Conservation (phyloP, 495 filamentous ascomycete genomes). For the Lineolata rhizophorae region DNA sequence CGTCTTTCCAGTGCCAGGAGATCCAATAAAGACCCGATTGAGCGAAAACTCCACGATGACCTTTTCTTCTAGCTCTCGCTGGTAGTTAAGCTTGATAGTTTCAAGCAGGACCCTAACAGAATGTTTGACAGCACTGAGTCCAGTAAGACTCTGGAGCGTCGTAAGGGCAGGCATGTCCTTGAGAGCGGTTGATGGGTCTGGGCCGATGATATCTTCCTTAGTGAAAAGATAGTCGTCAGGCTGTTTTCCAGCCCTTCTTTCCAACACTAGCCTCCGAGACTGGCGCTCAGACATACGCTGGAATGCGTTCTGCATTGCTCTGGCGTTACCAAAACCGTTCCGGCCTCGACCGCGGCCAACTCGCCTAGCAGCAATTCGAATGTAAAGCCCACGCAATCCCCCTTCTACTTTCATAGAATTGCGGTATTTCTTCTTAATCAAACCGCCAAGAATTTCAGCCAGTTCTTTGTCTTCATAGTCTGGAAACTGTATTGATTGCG, state of each 20-base stretch:
- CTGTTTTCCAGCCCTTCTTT: conserved; percentile 12
- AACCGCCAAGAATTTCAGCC: conserved; percentile 25
- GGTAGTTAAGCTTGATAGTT: conserved; percentile 37
- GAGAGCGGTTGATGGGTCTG: conserved; percentile 34
- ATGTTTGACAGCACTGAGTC: conserved; percentile 39
- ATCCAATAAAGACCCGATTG: conserved; percentile 50
- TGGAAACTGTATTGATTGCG: conserved; percentile 37
- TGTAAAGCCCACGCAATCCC: conserved; percentile 38
- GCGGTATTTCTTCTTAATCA: conserved; percentile 27
- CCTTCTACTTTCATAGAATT: conserved; percentile 35
- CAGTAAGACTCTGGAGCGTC: conserved; percentile 35
- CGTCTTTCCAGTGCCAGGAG: conserved; percentile 58
- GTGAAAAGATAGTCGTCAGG: conserved; percentile 16
- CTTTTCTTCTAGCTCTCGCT: conserved; percentile 36
- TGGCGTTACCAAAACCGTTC: conserved; percentile 53
- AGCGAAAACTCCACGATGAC: conserved; percentile 32
- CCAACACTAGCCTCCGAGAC: conserved; percentile 26
- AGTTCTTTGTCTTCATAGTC: conserved; percentile 53
- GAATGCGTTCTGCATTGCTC: conserved; percentile 41
- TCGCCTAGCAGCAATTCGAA: conserved; percentile 37
- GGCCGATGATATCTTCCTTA: conserved; percentile 28
- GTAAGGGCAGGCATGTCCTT: conserved; percentile 30
- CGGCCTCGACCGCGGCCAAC: conserved; percentile 37
- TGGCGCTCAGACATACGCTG: conserved; percentile 33
- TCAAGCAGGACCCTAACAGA: conserved; percentile 33